phyloP scores from a whole-genome alignment of 2,329 filamentous ascomycete genomes.

The Dactylellina cionopaga region DNA sequence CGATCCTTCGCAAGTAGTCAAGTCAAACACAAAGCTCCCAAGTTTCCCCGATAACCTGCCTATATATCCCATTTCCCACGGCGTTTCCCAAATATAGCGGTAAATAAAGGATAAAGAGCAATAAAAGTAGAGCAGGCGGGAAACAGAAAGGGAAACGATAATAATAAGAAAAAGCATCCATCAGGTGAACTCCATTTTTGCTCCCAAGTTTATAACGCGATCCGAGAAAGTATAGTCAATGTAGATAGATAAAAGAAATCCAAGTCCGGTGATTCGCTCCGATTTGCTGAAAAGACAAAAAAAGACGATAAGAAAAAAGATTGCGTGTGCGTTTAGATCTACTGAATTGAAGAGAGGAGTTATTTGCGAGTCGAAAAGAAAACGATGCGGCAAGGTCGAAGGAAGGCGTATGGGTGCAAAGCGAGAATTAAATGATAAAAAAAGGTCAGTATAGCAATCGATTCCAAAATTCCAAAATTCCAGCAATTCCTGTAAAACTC shows the following conservation, averaged over 20 bases:
- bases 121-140: no score
- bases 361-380: constrained; percentile 5
- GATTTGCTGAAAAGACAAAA: constrained; percentile 7
- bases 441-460: not conserved
- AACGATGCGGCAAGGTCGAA: constrained; percentile 11
- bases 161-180: not conserved
- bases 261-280: constrained; percentile 26
- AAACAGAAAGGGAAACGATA: no score
- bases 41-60: no score
- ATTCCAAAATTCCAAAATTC: not conserved
- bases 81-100: no score
- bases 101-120: not conserved
- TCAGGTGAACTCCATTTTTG: not conserved
- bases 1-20: no score
- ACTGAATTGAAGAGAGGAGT: not conserved
- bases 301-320: not conserved
- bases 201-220: not conserved
- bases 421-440: not conserved
- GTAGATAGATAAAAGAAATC: not conserved
- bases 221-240: not conserved
- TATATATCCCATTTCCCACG: no score
- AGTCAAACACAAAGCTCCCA: no score
- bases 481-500: constrained; percentile 33
- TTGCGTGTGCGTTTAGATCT: constrained; percentile 38
- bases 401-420: not conserved